Conservation (phyloP, 805 yeast species). For the Myxozyma melibiosi region DNA sequence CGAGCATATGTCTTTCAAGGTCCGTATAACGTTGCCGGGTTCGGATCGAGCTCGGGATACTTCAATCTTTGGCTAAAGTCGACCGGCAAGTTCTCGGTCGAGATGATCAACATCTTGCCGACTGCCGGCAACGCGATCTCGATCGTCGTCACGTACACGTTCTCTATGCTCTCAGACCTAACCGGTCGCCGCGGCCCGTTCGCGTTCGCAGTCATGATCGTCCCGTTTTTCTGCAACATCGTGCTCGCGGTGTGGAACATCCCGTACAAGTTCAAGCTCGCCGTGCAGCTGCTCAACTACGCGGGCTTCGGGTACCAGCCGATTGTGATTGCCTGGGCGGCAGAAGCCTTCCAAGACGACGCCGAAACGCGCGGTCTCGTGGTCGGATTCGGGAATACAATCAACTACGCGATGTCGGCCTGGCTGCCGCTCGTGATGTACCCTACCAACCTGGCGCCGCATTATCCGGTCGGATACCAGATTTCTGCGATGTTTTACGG, state of each 20-base stretch:
- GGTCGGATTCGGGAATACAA: constrained; percentile 40
- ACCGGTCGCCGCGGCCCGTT: constrained; percentile 3
- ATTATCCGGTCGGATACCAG: constrained; percentile 35
- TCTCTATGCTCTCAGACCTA: constrained; percentile 47
- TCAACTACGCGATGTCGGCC: constrained; percentile 42
- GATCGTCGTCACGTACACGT: constrained; percentile 38
- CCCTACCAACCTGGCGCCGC: constrained; percentile 41
- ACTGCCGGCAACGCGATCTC: constrained; percentile 58
- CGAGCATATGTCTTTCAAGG: constrained; percentile 16
- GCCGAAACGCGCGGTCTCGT: constrained; percentile 36
- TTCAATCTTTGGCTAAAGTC: constrained; percentile 62
- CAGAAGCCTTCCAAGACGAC: constrained; percentile 37
- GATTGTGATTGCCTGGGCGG: constrained; percentile 31
- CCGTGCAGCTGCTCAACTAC: neutral
- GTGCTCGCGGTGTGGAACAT: constrained; percentile 60
- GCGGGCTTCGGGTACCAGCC: constrained; percentile 1
- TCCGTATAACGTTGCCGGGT: constrained; percentile 20
- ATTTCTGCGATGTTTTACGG: constrained; percentile 12
- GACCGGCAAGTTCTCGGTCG: constrained; percentile 45
- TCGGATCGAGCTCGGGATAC: constrained; percentile 28
- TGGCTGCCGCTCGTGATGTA: constrained; percentile 49
- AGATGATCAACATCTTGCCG: constrained; percentile 50
- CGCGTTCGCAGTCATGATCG: constrained; percentile 54
- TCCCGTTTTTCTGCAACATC: constrained; percentile 54
- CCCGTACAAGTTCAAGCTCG: neutral